These are phyloP conservation scores for Fomitopsis schrenkii DNA, from an alignment of 1,284 basidiomycete species.

Conservation along the genomic window DNA sequence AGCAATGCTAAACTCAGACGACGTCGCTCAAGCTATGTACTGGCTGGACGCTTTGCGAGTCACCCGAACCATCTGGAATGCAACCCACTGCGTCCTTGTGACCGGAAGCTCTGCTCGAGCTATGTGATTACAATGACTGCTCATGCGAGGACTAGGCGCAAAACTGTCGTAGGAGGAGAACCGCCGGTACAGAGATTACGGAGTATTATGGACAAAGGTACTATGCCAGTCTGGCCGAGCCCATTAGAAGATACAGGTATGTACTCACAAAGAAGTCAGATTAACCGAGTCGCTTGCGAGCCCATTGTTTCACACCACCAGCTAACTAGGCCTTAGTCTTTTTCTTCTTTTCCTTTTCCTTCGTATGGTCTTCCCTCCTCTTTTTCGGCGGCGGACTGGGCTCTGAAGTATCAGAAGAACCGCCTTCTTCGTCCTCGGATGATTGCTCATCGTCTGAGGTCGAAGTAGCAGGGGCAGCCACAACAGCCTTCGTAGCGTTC, in stretches of 20 bases:
- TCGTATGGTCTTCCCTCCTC: conserved; percentile 13
- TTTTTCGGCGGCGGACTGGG: conserved; percentile 15
- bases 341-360: conserved; percentile 24
- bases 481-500: conserved; percentile 5
- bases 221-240: background rate
- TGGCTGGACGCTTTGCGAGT: background rate
- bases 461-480: conserved; percentile 17
- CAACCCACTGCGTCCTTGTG: background rate
- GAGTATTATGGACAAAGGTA: background rate
- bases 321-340: conserved; percentile 24
- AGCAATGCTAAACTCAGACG: background rate
- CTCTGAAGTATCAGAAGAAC: no score
- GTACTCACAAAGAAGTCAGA: background rate
- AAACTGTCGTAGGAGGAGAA: background rate
- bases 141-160: background rate
- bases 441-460: conserved; percentile 26
- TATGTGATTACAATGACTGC: background rate
- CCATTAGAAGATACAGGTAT: background rate
- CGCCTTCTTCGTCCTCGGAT: conserved; percentile 14
- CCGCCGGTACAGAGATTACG: background rate
- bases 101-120: background rate
- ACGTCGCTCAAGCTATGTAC: background rate
- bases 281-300: background rate
- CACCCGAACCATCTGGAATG: background rate
- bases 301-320: background rate